Base-by-base conservation (phyloP, 1,284 basidiomycete genomes). In the Fistulinella staudtii region DNA sequence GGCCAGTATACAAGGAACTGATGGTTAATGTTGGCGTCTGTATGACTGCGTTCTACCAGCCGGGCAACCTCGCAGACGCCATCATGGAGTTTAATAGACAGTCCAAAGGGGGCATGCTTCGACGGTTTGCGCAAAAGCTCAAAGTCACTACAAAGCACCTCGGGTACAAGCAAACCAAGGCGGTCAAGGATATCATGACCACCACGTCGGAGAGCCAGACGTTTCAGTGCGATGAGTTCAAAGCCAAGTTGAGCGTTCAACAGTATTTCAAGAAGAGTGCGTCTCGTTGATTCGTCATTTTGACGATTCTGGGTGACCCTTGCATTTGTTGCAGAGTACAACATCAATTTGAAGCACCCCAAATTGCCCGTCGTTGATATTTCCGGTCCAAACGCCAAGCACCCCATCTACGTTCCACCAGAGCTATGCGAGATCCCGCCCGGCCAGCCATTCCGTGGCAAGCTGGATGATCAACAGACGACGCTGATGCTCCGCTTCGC, bases 1-100 rank as follows among this genome's bases (percentile, higher is more conserved):
- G 84, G 0, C 80, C 82, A 0, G 71, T 75, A 9, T 78, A 73
- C 63, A 81, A 82, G 44, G 72, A 82, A 44, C 65, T 88, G 3
- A 77, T 83, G 74, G 78, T 89, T 41, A 88, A 88, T 54, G 74
- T 88, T 20, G 86, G 85, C 49, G 75, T 79, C 13, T 84, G 82
- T 57, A 83, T 82, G 76, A 77, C 82, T 0, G 83, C 83, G 0
- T 89, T 89, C 57, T 75, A 86, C 47, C 63, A 68, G 5, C 75
- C 80, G 0, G 80, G 80, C 0, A 82, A 79, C 43, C 68, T 87
- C 4, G 78, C 74, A 1, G 65, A 80, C 0, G 74, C 77, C 0
- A 69, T 88, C 44, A 18, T 64, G 3, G 69, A 67, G 3, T 86
- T 83, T 53, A 50, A 57, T 6, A 50, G 47, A 4, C 55, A 64